Percentiles rank a stretch among this genome's conserved stretches.
phyloP scores from a whole-genome alignment of 768 basidiomycete species.

The Auriscalpium vulgare region DNA sequence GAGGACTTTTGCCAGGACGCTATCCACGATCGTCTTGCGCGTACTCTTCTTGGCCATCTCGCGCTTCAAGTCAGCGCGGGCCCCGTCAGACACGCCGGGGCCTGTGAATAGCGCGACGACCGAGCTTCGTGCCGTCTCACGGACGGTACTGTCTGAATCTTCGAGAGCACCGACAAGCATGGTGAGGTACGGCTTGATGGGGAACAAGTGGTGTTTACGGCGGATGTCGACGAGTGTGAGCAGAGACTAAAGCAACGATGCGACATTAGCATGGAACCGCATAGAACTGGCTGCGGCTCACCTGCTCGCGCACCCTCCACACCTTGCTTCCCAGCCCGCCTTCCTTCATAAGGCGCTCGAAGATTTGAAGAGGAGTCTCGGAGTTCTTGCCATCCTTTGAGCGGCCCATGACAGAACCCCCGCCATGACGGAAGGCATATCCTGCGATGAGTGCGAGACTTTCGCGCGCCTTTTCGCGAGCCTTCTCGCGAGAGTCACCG shows the following conservation, averaged over 20 bases:
- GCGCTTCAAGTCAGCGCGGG: slow-evolving; percentile 90
- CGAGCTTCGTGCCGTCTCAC: slow-evolving; percentile 75
- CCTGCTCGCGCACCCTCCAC: slow-evolving; percentile 84
- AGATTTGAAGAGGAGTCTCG: slow-evolving; percentile 61
- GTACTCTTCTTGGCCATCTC: slow-evolving; percentile 81
- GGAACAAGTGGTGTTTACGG: slow-evolving; percentile 61
- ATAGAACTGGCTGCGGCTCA: slow-evolving; percentile 26
- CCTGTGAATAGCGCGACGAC: slow-evolving; percentile 83
- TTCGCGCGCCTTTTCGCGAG: slow-evolving; percentile 69
- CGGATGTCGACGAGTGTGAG: slow-evolving; percentile 67
- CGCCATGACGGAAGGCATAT: slow-evolving; percentile 55
- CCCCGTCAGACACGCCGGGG: slow-evolving; percentile 72
- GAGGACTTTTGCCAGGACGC: slow-evolving; percentile 63
- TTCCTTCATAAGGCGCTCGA: slow-evolving; percentile 69
- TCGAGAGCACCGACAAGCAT: slow-evolving; percentile 79
- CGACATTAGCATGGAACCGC: slow-evolving; percentile 23
- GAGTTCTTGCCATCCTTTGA: slow-evolving; percentile 49
- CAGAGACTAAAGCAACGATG: slow-evolving; percentile 32
- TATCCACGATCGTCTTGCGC: slow-evolving; percentile 80
- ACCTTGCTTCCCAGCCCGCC: slow-evolving; percentile 72
- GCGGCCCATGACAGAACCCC: slow-evolving; percentile 34
- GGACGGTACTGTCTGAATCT: slow-evolving; percentile 85
- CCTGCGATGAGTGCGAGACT: slow-evolving; percentile 68
- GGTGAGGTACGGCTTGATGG: slow-evolving; percentile 73
- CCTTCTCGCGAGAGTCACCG: slow-evolving; percentile 65